A percentile compares a stretch with the other conserved stretches of the same genome.
phyloP scores from a whole-genome alignment of 2,329 filamentous ascomycete genomes.

The Escovopsis sp. region DNA sequence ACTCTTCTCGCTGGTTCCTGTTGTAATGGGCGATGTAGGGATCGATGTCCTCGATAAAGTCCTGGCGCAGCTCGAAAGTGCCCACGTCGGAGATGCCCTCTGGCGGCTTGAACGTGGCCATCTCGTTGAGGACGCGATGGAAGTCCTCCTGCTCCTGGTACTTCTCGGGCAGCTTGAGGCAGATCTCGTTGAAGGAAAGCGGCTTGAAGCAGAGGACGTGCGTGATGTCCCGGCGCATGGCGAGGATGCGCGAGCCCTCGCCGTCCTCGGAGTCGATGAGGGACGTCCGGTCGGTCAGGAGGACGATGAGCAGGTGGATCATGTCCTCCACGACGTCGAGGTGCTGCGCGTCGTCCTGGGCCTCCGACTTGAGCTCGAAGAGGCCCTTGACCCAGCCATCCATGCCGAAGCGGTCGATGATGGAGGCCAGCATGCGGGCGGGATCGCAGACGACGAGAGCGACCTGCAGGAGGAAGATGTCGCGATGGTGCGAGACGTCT shows the following conservation, averaged over 20 bases:
- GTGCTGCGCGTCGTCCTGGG: constrained; percentile 75
- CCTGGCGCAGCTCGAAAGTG: constrained; percentile 79
- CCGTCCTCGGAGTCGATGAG: constrained; percentile 56
- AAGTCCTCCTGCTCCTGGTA: constrained; percentile 83
- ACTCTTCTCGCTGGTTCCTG: constrained; percentile 93
- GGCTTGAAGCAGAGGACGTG: constrained; percentile 96
- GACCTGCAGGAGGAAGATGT: constrained; percentile 86
- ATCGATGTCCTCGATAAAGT: constrained; percentile 78
- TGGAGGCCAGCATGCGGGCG: constrained; percentile 68
- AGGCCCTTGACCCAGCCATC: constrained; percentile 72
- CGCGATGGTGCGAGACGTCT: constrained; percentile 86
- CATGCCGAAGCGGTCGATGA: constrained; percentile 85
- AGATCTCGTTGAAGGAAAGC: constrained; percentile 85
- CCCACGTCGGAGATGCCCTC: constrained; percentile 87
- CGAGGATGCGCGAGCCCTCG: constrained; percentile 46
- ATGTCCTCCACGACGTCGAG: constrained; percentile 93
- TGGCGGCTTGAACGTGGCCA: constrained; percentile 77
- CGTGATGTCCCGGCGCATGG: constrained; percentile 76
- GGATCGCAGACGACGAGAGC: constrained; percentile 77
- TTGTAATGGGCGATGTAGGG: constrained; percentile 93
- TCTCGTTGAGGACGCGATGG: constrained; percentile 66
- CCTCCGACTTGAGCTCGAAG: constrained; percentile 55
- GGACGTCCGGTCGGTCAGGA: constrained; percentile 76
- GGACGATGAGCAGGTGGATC: constrained; percentile 78
- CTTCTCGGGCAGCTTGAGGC: constrained; percentile 71